These are phyloP conservation scores for Xerocomus potaroensis DNA, from an alignment of 768 basidiomycete genomes.

Conservation along the genomic window DNA sequence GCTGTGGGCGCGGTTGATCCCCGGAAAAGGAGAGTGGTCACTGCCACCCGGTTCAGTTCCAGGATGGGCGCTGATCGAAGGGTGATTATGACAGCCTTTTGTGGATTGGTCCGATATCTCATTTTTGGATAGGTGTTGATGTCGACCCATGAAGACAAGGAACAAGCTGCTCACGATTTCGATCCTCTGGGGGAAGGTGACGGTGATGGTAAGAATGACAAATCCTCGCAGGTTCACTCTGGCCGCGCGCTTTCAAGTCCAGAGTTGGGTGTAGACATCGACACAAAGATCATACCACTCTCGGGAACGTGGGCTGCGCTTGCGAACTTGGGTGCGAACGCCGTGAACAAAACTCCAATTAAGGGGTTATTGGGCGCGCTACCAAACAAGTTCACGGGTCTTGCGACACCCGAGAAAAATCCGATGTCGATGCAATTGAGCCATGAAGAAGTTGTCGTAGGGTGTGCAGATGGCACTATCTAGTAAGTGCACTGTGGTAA, in stretches of 20 bases:
- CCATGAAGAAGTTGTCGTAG: conserved; percentile 87
- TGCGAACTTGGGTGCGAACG: conserved; percentile 36
- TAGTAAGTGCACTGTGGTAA: conserved; percentile 52
- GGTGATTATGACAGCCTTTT: conserved; percentile 40
- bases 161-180: conserved; percentile 15
- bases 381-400: conserved; percentile 67
- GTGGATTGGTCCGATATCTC: neutral
- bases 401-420: conserved; percentile 88
- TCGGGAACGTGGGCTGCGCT: conserved; percentile 74
- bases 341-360: conserved; percentile 31
- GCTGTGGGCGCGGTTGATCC: conserved; percentile 89
- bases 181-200: conserved; percentile 17
- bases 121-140: conserved; percentile 59
- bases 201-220: neutral
- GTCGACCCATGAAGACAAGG: conserved; percentile 73
- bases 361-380: conserved; percentile 60
- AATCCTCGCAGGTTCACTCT: conserved; percentile 9
- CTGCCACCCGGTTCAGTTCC: conserved; percentile 84
- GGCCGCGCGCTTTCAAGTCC: conserved; percentile 13
- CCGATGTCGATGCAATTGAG: conserved; percentile 93
- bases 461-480: conserved; percentile 87
- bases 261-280: conserved; percentile 51
- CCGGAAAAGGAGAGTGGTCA: conserved; percentile 76
- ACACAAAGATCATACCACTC: conserved; percentile 62
- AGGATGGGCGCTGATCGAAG: conserved; percentile 76